These are phyloP conservation scores for Yarrowia alimentaria DNA, from an alignment of 805 yeast species.

Conservation along the genomic window DNA sequence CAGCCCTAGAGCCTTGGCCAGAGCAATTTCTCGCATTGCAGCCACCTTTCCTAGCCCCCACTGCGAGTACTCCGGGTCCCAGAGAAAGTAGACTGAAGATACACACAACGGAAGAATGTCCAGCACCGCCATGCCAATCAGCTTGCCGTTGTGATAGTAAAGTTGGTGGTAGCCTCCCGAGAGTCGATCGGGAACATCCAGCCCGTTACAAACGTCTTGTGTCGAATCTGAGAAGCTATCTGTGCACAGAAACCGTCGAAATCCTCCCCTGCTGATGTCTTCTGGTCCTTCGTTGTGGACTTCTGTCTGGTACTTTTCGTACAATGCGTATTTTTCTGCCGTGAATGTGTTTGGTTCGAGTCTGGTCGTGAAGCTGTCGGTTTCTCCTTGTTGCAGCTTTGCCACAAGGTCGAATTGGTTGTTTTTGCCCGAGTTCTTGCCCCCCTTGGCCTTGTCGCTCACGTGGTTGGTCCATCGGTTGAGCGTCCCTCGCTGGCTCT, in stretches of 20 bases:
- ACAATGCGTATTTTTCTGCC: slow-evolving; percentile 53
- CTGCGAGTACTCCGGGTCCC: slow-evolving; percentile 76
- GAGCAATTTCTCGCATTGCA: slow-evolving; percentile 65
- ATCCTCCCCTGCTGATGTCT: slow-evolving; percentile 49
- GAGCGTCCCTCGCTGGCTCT: slow-evolving; percentile 64
- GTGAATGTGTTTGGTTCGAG: slow-evolving; percentile 55
- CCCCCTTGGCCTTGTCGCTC: slow-evolving; percentile 29
- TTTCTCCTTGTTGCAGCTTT: slow-evolving; percentile 45
- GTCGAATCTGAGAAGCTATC: slow-evolving; percentile 33
- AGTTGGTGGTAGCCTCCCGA: slow-evolving; percentile 75
- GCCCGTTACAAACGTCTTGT: background rate
- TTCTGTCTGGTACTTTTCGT: slow-evolving; percentile 60
- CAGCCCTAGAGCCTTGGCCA: slow-evolving; percentile 49
- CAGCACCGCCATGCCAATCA: slow-evolving; percentile 72
- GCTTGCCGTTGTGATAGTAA: slow-evolving; percentile 59
- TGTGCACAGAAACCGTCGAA: slow-evolving; percentile 65
- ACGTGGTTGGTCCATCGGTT: slow-evolving; percentile 53
- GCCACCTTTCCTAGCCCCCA: slow-evolving; percentile 75
- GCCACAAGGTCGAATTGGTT: slow-evolving; percentile 38
- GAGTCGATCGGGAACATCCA: slow-evolving; percentile 8
- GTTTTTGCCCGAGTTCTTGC: slow-evolving; percentile 29
- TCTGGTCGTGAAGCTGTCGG: slow-evolving; percentile 30
- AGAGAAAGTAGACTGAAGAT: slow-evolving; percentile 82
- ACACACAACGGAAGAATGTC: slow-evolving; percentile 68
- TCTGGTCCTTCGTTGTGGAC: slow-evolving; percentile 60